A percentile compares a stretch with the other conserved stretches of the same genome.
These are phyloP conservation scores for Hypoxylon trugodes DNA, from an alignment of 495 filamentous ascomycete species.

Conservation along the genomic window DNA sequence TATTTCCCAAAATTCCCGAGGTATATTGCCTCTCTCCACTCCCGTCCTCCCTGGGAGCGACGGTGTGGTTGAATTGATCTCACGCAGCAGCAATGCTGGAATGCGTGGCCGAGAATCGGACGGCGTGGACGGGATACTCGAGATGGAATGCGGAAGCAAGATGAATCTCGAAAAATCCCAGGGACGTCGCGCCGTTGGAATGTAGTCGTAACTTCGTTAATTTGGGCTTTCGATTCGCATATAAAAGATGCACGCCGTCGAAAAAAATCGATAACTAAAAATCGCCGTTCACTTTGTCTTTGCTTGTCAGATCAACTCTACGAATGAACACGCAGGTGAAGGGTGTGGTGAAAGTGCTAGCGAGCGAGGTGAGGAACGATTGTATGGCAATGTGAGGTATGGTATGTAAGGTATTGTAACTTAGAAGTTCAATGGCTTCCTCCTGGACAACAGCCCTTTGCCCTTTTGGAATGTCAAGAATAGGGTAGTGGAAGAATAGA, in stretches of 20 bases:
- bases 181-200: conserved; percentile 30
- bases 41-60: conserved; percentile 53
- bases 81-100: conserved; percentile 42
- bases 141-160: conserved; percentile 42
- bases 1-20: conserved; percentile 36
- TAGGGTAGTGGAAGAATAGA: conserved; percentile 38
- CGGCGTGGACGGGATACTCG: conserved; percentile 24
- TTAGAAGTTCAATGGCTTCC: conserved; percentile 44
- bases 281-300: conserved; percentile 8
- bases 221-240: conserved; percentile 7
- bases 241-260: conserved; percentile 23
- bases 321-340: conserved; percentile 15
- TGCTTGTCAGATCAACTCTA: conserved; percentile 40
- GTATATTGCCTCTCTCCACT: conserved; percentile 43
- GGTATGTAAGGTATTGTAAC: conserved; percentile 34
- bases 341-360: conserved; percentile 20
- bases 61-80: conserved; percentile 40
- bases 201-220: conserved; percentile 17
- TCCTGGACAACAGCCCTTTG: conserved; percentile 37
- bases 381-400: no score
- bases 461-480: conserved; percentile 29
- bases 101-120: conserved; percentile 29
- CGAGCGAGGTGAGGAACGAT: not conserved
- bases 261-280: conserved; percentile 10
- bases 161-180: conserved; percentile 41